These are phyloP conservation scores for Colletotrichum sp. DNA, from an alignment of 2,329 filamentous ascomycete genomes.

Conservation along the genomic window DNA sequence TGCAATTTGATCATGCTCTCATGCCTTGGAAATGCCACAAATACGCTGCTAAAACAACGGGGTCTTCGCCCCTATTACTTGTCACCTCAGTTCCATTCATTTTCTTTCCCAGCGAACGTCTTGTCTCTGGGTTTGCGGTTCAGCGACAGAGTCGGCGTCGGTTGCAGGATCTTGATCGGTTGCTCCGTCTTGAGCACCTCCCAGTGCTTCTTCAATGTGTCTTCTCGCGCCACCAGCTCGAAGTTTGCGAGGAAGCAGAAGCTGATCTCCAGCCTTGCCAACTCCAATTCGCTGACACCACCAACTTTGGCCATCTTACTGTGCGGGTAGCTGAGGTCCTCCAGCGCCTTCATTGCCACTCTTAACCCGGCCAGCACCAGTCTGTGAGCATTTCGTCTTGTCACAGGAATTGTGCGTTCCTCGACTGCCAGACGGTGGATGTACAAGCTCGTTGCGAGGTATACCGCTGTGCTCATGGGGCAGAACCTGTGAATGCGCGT, in stretches of 20 bases:
- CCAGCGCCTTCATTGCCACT: conserved; percentile 93
- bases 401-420: conserved; percentile 81
- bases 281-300: conserved; percentile 81
- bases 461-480: conserved; percentile 92
- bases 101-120: not conserved
- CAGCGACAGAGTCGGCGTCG: conserved; percentile 30
- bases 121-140: conserved; percentile 14
- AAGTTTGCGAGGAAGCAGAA: conserved; percentile 90
- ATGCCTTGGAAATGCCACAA: not conserved
- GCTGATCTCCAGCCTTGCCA: conserved; percentile 86
- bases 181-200: conserved; percentile 33
- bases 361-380: conserved; percentile 83
- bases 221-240: conserved; percentile 66
- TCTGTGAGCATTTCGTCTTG: conserved; percentile 83
- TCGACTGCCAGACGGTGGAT: conserved; percentile 82
- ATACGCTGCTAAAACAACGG: not conserved
- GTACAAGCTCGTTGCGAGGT: conserved; percentile 87
- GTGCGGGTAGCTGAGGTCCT: conserved; percentile 89
- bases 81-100: not conserved
- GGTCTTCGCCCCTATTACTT: not conserved
- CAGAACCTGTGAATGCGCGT: conserved; percentile 88
- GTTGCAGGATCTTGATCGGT: conserved; percentile 7
- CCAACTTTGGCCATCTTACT: conserved; percentile 85
- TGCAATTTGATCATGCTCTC: conserved; percentile 11
- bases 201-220: conserved; percentile 37